Percentiles rank a stretch among this genome's conserved stretches.
These are phyloP conservation scores for Trichoderma sp. DNA, from an alignment of 2,329 filamentous ascomycete species.

Conservation along the genomic window DNA sequence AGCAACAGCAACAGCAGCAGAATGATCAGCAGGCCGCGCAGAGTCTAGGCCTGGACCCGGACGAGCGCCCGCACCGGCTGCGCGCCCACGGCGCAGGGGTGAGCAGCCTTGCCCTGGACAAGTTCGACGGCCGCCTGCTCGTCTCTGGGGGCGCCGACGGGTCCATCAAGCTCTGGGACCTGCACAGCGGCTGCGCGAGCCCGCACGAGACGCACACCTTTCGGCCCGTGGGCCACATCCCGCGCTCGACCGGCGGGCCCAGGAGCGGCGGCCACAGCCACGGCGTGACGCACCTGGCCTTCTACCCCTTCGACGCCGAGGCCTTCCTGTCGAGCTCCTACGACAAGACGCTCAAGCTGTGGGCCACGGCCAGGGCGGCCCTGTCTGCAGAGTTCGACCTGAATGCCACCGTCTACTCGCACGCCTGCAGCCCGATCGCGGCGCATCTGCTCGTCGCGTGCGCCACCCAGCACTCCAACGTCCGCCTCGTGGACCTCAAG, in stretches of 20 bases:
- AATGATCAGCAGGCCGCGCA: conserved; percentile 28
- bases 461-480: conserved; percentile 80
- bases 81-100: conserved; percentile 78
- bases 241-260: conserved; percentile 44
- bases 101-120: conserved; percentile 77
- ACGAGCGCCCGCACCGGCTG: conserved; percentile 43
- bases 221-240: conserved; percentile 56
- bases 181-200: conserved; percentile 60
- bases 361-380: conserved; percentile 64
- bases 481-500: conserved; percentile 82
- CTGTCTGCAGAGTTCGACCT: conserved; percentile 69
- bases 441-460: conserved; percentile 80
- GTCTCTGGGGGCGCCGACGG: conserved; percentile 85
- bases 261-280: conserved; percentile 57
- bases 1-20: background rate
- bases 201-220: conserved; percentile 52
- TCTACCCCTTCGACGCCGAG: conserved; percentile 76
- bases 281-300: conserved; percentile 74
- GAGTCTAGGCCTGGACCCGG: conserved; percentile 10
- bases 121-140: conserved; percentile 75
- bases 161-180: conserved; percentile 83
- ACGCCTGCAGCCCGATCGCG: conserved; percentile 74
- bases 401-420: conserved; percentile 70
- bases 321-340: conserved; percentile 78
- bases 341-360: conserved; percentile 76